Evolutionary conservation across 805 yeast genomes (phyloP), one percentile per base, ranked within the genome.

Genomic region (Kuraishia ogatae): DNA sequence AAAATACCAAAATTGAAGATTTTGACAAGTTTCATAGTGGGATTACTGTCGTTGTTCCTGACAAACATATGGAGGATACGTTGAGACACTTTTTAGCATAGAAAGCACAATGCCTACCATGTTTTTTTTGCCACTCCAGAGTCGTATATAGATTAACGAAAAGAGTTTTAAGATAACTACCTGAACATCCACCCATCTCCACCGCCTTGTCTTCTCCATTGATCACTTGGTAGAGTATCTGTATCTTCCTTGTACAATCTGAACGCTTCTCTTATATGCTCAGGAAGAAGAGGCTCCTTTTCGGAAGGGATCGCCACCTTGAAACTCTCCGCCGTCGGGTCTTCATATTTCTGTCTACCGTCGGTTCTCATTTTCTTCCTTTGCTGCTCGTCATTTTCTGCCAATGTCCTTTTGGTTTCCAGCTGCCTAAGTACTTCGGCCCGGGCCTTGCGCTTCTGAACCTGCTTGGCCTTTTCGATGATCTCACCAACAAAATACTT

Each of bases 401-500:
- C 58, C 50, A 26, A 28, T 23, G 26, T 3, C 39, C 50, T 29
- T 29, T 50, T 29, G n/a, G 43, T 39, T 39, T 53, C 50, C 22
- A 50, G 39, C 20, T 53, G 24, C 43, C 39, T 29, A 6, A 39
- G 28, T 51, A 69, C 71, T 60, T 70, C 61, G 55, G 74, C 66
- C 69, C 79, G 75, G 62, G 74, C 69, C 62, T 81, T 80, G 56
- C 79, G 74, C 54, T 78, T 73, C 64, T 89, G 92, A 1, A 88
- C 82, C 53, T 82, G 86, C 58, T 85, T 77, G 0, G 97, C 96
- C 62, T 82, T 76, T 58, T 92, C 96, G 13, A 92, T 86, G 19
- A 92, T 79, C 62, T 92, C 97, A 13, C 97, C 96, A n/a, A 91
- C 79, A 66, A 89, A 85, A 61, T 89, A 87, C 66, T 92, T 92